These are phyloP conservation scores for Phytophthora aleatoria DNA, from an alignment of 352 stramenopile species.

Conservation along the genomic window DNA sequence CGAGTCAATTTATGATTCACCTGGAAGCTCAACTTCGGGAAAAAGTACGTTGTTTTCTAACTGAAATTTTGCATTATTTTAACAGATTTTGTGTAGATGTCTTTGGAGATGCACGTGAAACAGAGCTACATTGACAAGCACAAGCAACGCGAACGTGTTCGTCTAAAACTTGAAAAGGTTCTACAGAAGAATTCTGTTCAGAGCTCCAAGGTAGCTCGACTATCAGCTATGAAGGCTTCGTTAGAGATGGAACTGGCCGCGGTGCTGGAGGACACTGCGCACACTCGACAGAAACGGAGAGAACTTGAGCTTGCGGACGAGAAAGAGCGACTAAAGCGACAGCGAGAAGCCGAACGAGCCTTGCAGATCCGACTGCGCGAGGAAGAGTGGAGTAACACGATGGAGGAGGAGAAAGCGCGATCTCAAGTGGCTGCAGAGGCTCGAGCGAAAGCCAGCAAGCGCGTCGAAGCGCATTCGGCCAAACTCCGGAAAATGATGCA, in stretches of 20 bases:
- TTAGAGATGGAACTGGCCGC: conserved; percentile 42
- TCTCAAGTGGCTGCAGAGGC: conserved; percentile 51
- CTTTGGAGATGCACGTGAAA: conserved; percentile 42
- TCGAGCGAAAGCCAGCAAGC: conserved; percentile 49
- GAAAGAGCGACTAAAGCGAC: conserved; percentile 45
- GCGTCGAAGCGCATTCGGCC: conserved; percentile 36
- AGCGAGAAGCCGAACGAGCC: conserved; percentile 53
- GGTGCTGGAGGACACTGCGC: conserved; percentile 29
- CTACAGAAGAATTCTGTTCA: conserved; percentile 22
- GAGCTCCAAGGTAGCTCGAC: conserved; percentile 26
- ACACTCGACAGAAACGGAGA: conserved; percentile 36
- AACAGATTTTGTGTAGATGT: conserved; percentile 35
- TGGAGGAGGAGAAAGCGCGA: conserved; percentile 54
- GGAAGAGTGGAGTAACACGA: conserved; percentile 56
- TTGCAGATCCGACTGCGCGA: conserved; percentile 47
- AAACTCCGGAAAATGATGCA: conserved; percentile 44
- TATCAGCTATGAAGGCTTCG: conserved; percentile 35
- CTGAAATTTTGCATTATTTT: neutral
- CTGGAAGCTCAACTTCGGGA: conserved; percentile 25
- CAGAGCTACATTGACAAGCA: conserved; percentile 32
- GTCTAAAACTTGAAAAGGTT: conserved; percentile 27
- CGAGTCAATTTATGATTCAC: conserved; percentile 29
- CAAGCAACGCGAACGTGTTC: conserved; percentile 34
- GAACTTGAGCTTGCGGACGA: conserved; percentile 52
- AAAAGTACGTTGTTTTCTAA: conserved; percentile 15